Conservation (phyloP, 257 asterid species). For the Oldenlandia corymbosa region DNA sequence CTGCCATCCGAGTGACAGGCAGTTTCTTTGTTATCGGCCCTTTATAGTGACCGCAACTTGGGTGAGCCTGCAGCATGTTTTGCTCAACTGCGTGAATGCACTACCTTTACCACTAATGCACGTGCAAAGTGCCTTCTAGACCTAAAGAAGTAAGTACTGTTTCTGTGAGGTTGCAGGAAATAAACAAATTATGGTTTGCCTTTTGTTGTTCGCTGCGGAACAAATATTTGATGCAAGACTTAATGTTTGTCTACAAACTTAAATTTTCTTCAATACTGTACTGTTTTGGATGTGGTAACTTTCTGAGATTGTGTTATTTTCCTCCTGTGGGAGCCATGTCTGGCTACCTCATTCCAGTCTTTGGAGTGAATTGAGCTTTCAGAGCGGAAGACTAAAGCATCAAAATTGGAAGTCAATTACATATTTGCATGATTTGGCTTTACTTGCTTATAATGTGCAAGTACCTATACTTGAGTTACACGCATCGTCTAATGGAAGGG, state of each 20-base stretch:
- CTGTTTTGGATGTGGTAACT: slow-evolving; percentile 35
- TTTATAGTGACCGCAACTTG: slow-evolving; percentile 8
- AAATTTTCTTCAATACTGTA: slow-evolving; percentile 25
- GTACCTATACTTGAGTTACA: background rate
- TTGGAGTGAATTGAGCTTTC: slow-evolving; percentile 8
- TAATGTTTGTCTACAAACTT: slow-evolving; percentile 29
- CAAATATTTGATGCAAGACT: slow-evolving; percentile 32
- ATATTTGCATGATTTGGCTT: slow-evolving; percentile 1
- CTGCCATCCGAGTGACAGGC: slow-evolving; percentile 33
- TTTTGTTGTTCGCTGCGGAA: slow-evolving; percentile 28
- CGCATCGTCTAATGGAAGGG: background rate
- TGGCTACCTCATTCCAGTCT: slow-evolving; percentile 17
- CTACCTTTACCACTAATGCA: slow-evolving; percentile 27
- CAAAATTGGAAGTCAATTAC: background rate
- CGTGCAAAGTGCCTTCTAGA: slow-evolving; percentile 29
- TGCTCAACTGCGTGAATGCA: slow-evolving; percentile 27
- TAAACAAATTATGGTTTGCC: slow-evolving; percentile 29
- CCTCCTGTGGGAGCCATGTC: slow-evolving; percentile 17
- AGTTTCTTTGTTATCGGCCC: slow-evolving; percentile 6
- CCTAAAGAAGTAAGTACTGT: slow-evolving; percentile 58
- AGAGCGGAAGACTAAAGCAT: slow-evolving; percentile 1
- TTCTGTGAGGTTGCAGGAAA: slow-evolving; percentile 36
- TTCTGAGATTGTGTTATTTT: slow-evolving; percentile 23
- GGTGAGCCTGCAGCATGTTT: slow-evolving; percentile 13
- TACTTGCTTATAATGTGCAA: background rate